Conservation (phyloP, 345 rosid genomes). For the Syzygium aqueum region DNA sequence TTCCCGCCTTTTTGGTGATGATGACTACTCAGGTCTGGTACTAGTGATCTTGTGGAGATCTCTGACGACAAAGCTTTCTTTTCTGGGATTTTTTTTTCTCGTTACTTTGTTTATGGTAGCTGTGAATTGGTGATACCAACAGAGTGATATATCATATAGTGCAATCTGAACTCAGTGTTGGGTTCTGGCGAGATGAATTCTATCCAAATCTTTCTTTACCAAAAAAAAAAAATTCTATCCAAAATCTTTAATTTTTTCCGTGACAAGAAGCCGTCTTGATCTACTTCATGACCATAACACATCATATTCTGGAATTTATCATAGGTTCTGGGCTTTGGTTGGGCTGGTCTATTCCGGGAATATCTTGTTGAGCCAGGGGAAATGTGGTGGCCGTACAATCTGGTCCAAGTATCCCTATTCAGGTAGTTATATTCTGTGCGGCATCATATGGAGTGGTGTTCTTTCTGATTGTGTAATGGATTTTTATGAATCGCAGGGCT, state of each 20-base stretch:
- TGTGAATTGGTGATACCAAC: not conserved
- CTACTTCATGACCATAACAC: not conserved
- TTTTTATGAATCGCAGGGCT: slow-evolving; percentile 30
- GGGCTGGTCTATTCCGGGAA: slow-evolving; percentile 72
- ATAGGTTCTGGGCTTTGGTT: slow-evolving; percentile 74
- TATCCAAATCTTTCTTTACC: too few relatives aligned
- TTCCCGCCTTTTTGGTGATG: slow-evolving; percentile 62
- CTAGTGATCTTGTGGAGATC: not conserved
- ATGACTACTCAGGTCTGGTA: slow-evolving; percentile 63
- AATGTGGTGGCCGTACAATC: slow-evolving; percentile 85
- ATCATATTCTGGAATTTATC: not conserved
- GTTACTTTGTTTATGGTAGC: not conserved
- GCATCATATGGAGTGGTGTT: not conserved
- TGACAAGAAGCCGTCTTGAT: not conserved
- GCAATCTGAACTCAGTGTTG: not conserved
- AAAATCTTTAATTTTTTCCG: not conserved
- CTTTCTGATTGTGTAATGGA: not conserved
- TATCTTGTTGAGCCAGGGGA: slow-evolving; percentile 79
- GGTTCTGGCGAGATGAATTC: not conserved
- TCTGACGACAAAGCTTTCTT: not conserved
- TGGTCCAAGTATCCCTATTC: slow-evolving; percentile 78
- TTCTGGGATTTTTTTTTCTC: not conserved
- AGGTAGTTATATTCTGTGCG: slow-evolving; percentile 19
- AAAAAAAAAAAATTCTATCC: not conserved
- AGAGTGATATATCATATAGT: not conserved